Base-by-base conservation (phyloP, 179 eudicot genomes). In the Pouteria campechiana region DNA sequence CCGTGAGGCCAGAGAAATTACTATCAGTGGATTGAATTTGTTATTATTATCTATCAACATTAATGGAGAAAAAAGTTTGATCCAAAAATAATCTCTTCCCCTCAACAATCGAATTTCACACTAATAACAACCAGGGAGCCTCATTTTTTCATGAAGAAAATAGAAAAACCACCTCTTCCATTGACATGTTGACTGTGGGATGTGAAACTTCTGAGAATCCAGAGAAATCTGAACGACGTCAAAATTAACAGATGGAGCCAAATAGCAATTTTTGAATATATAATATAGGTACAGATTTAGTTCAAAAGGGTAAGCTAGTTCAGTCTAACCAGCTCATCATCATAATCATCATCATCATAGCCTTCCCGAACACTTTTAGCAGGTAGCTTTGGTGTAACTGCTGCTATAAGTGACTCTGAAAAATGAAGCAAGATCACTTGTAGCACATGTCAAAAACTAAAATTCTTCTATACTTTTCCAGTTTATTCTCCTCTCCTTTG, bases 341-440 rank as follows among this genome's bases (percentile, higher is more conserved):
- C 87, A 15, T 88, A 94, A 3, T 82, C 95, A 1, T 75, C 93
- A 13, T 78, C 95, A 38, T 69, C 77, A 42, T 39, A 57, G 32
- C 54, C 77, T 16, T 60, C 69, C 37, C 57, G 68, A 32, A 68
- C 14, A 63, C 75, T 70, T 65, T 73, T 90, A 21, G 77, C 76
- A 46, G 83, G 89, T 25, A 80, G 68, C 78, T 85, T 90, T 35
- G 95, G 95, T 73, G 75, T 85, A 31, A 74, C 75, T 36, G 93
- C 79, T 42, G 77, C 93, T 61, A 72, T 70, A 60, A 90, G 38
- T 22, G 87, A 63, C 65, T 81, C 98, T 90, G 67, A 35, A 65
- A 48, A 22, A 60, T 3, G 25, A 30, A 32, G 10, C 7, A 52
- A 23, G 5, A 33, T 5, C 27, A 38, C 7, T 34, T 24, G 16